These are phyloP conservation scores for Leccinum longicurvipes DNA, from an alignment of 768 basidiomycete species.

Conservation along the genomic window DNA sequence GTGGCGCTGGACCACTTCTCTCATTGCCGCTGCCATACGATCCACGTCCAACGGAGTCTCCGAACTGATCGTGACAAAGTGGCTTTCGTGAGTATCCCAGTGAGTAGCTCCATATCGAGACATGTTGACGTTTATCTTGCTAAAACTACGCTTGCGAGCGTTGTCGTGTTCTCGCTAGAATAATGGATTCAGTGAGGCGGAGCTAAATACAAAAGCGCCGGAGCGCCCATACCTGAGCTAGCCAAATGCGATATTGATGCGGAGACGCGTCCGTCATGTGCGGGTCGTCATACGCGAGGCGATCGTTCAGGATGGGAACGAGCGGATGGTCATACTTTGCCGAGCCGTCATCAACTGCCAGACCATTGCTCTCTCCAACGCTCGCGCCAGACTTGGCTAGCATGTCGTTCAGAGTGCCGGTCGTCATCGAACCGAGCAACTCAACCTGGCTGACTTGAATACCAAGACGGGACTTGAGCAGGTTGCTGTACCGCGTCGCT, in stretches of 20 bases:
- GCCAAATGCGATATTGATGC: conserved; percentile 30
- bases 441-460: conserved; percentile 26
- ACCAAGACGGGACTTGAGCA: conserved; percentile 26
- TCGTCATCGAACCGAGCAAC: conserved; percentile 25
- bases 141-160: conserved; percentile 26
- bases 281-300: conserved; percentile 31
- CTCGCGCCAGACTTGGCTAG: conserved; percentile 15
- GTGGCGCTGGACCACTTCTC: conserved; percentile 28
- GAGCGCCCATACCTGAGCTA: conserved; percentile 26
- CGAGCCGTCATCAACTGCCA: conserved; percentile 22
- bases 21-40: conserved; percentile 26
- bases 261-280: conserved; percentile 29
- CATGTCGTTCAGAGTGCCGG: conserved; percentile 25
- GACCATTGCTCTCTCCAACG: conserved; percentile 1
- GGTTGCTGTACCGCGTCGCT: conserved; percentile 32
- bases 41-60: conserved; percentile 28
- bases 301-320: conserved; percentile 28
- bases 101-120: conserved; percentile 33
- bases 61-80: conserved; percentile 16
- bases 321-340: conserved; percentile 28
- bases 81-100: conserved; percentile 31
- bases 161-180: conserved; percentile 27
- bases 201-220: neutral
- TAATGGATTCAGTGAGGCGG: neutral
- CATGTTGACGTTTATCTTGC: conserved; percentile 30